Percentiles rank a stretch among this genome's conserved stretches.
Conservation (phyloP, 352 stramenopile genomes). For the Globisporangium viniferum region DNA sequence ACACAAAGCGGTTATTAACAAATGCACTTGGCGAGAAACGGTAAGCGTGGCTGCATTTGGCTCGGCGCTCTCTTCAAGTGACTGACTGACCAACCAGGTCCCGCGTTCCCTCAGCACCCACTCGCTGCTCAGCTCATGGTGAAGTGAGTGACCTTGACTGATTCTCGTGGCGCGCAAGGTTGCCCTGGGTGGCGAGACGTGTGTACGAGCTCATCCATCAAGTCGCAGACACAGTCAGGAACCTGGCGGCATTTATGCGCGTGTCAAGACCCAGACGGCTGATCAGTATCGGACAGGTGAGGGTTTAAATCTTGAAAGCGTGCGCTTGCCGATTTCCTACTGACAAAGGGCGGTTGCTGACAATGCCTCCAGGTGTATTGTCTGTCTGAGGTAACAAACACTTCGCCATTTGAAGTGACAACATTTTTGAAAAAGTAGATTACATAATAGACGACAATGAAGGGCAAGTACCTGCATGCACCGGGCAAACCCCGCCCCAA, state of each 20-base stretch:
- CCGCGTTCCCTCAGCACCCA: background rate
- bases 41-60: background rate
- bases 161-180: background rate
- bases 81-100: background rate
- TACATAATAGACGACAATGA: constrained; percentile 6
- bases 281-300: background rate
- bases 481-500: background rate
- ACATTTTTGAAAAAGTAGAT: background rate
- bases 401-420: background rate
- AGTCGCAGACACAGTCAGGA: background rate
- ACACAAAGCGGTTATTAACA: constrained; percentile 2
- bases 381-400: background rate
- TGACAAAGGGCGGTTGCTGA: background rate
- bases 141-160: background rate
- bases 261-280: background rate
- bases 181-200: background rate
- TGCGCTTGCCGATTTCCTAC: background rate
- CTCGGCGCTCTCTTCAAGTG: background rate
- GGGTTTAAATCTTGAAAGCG: too few species aligned
- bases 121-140: constrained; percentile 6
- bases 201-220: background rate
- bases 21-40: constrained; percentile 3
- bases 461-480: background rate
- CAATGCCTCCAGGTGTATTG: background rate
- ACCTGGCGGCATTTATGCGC: background rate